These are phyloP conservation scores for Tolypocladium cylindrosporum DNA, from an alignment of 2,329 filamentous ascomycete species.

Conservation along the genomic window DNA sequence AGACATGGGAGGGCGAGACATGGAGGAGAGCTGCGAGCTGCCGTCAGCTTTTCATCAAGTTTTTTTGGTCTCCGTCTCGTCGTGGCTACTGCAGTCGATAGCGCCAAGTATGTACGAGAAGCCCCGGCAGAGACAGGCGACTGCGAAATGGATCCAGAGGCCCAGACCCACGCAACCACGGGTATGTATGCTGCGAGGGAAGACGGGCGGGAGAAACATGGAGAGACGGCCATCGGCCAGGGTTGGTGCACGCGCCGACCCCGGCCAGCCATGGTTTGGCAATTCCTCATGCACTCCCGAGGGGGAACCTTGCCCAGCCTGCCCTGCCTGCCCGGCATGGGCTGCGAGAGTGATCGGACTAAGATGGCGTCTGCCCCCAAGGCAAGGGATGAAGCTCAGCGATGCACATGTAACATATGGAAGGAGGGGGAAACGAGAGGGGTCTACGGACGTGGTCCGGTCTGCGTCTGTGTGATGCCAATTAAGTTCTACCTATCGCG, in stretches of 20 bases:
- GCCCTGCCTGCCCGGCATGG: not conserved
- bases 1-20: not conserved
- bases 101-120: conserved; percentile 1
- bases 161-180: not conserved
- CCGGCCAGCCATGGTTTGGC: not conserved
- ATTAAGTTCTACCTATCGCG: not conserved
- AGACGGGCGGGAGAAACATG: not conserved
- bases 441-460: not conserved
- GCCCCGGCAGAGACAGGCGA: not conserved
- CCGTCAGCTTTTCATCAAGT: not conserved
- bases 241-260: not conserved
- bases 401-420: not conserved
- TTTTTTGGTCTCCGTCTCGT: not conserved
- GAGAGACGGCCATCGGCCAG: not conserved
- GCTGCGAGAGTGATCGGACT: not conserved
- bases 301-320: not conserved
- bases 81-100: conserved; percentile 7
- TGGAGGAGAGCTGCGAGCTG: not conserved
- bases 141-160: not conserved
- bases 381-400: not conserved
- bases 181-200: not conserved
- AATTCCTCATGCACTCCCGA: conserved; percentile 1
- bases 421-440: not conserved
- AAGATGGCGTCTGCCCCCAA: not conserved
- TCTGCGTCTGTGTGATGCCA: not conserved